Conservation (phyloP, 2,329 filamentous ascomycete species). For the Monilinia fructicola region DNA sequence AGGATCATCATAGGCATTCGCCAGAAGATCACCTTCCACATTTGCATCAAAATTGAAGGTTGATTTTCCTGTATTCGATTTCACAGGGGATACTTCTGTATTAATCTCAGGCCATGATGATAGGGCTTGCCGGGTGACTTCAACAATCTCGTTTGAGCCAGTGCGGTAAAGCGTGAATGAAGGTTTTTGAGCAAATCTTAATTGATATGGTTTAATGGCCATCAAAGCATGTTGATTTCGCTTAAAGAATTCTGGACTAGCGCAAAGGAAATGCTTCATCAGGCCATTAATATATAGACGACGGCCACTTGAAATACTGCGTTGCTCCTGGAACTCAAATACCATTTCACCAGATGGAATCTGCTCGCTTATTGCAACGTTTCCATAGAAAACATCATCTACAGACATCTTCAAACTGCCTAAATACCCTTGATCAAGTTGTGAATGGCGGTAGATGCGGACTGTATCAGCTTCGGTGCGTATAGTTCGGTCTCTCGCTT, state of each 20-base stretch:
- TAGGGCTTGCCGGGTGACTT: slow-evolving; percentile 36
- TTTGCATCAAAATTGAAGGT: slow-evolving; percentile 27
- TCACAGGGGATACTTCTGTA: slow-evolving; percentile 22
- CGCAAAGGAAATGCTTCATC: slow-evolving; percentile 46
- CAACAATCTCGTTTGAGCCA: slow-evolving; percentile 27
- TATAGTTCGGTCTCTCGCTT: slow-evolving; percentile 30
- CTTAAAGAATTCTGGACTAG: slow-evolving; percentile 26
- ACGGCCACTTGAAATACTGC: slow-evolving; percentile 45
- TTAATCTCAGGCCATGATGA: slow-evolving; percentile 39
- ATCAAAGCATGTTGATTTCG: slow-evolving; percentile 29
- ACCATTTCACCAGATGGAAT: slow-evolving; percentile 35
- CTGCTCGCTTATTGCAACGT: slow-evolving; percentile 36
- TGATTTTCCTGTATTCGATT: background rate
- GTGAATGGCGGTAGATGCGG: slow-evolving; percentile 8
- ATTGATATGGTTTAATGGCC: slow-evolving; percentile 38
- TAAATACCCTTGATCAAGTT: slow-evolving; percentile 41
- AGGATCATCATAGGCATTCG: slow-evolving; percentile 30
- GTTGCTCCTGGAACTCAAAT: slow-evolving; percentile 33
- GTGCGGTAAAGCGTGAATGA: slow-evolving; percentile 41
- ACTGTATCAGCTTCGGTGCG: slow-evolving; percentile 32
- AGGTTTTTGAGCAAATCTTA: slow-evolving; percentile 34
- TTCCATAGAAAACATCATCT: slow-evolving; percentile 46
- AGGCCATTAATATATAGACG: slow-evolving; percentile 46
- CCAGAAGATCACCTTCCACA: slow-evolving; percentile 1
- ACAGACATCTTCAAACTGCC: slow-evolving; percentile 42